Evolutionary conservation across 2,329 filamentous ascomycete species (phyloP), one percentile per base, ranked within the genome.

Genomic region (Nigrospora sphaerica): DNA sequence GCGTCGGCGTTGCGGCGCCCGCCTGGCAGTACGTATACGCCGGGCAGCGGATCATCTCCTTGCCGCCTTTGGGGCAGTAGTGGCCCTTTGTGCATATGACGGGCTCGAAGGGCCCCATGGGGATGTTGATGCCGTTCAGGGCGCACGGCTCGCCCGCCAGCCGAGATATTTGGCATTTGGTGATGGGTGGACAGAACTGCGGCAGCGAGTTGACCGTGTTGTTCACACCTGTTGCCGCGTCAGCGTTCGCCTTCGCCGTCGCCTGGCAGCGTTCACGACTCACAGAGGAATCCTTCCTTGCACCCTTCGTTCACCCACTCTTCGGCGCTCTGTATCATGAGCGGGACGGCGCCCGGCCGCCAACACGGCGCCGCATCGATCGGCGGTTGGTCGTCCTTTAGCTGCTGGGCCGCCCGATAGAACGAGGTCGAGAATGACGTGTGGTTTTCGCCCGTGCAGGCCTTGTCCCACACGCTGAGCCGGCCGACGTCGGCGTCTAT

Each of bases 1-100:
- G 70, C 3, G 69, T 72, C 2, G 77, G 73, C 6, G 65, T 60
- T 1, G 67, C 56, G 5, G 72, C 68, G 6, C 77, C 77, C 0
- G 68, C 66, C 31, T 74, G 74, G 49, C 77, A 80, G 51, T 74
- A 80, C 3, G 64, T 64, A 19, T 74, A 74, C 10, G 61, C 49
- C 0, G 73, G 74, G 44, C 77, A 80, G 11, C 49, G 42, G 4
- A 71, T 51, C 38, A 63, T 66, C 46, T 70, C 54, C 37, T 60
- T 67, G 11, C 71, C 71, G 3, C 56, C 55, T 7, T 51, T 56
- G 1, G 75, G 74, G 42, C 77, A 80, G 50, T 77, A 78, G 43
- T 58, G 64, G 3, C 75, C 75, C 34, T 66, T 52, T 36, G 65
- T 64, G 53, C 76, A 80, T 9, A 78, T 57, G 4, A 74, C 62